A percentile compares a stretch with the other conserved stretches of the same genome.
These are phyloP conservation scores for Barnettozyma populi DNA, from an alignment of 805 yeast genomes.

Conservation along the genomic window DNA sequence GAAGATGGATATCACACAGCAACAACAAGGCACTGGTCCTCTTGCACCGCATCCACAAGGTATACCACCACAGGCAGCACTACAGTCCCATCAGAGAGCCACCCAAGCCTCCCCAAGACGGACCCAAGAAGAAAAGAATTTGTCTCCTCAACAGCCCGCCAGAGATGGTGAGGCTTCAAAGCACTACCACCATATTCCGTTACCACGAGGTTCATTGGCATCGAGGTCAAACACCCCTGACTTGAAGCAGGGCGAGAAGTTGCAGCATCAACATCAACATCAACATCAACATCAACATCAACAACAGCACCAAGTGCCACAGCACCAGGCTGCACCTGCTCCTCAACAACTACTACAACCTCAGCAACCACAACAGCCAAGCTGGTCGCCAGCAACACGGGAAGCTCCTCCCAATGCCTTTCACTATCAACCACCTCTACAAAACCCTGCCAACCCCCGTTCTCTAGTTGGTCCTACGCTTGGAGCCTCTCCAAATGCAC, in stretches of 20 bases:
- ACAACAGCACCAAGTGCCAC: conserved; percentile 11
- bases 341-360: conserved; percentile 5
- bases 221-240: conserved; percentile 15
- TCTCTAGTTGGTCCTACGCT: not conserved
- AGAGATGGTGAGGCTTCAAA: conserved; percentile 14
- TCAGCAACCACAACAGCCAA: not conserved
- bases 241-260: not conserved
- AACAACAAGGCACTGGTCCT: not conserved
- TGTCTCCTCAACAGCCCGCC: conserved; percentile 8
- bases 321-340: conserved; percentile 2
- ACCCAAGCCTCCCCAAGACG: conserved; percentile 14
- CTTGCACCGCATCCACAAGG: not conserved
- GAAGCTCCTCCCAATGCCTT: conserved; percentile 1
- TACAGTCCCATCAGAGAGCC: conserved; percentile 18
- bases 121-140: not conserved
- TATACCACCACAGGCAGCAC: not conserved
- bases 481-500: not conserved
- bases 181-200: conserved; percentile 24
- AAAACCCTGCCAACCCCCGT: not conserved
- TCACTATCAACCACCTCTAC: not conserved
- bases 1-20: not conserved
- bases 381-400: conserved; percentile 1
- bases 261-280: not conserved
- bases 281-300: conserved; percentile 7
- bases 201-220: conserved; percentile 21